Evolutionary conservation across 768 basidiomycete genomes (phyloP), one percentile per base, ranked within the genome.

Genomic region (Thelephora ganbajun): DNA sequence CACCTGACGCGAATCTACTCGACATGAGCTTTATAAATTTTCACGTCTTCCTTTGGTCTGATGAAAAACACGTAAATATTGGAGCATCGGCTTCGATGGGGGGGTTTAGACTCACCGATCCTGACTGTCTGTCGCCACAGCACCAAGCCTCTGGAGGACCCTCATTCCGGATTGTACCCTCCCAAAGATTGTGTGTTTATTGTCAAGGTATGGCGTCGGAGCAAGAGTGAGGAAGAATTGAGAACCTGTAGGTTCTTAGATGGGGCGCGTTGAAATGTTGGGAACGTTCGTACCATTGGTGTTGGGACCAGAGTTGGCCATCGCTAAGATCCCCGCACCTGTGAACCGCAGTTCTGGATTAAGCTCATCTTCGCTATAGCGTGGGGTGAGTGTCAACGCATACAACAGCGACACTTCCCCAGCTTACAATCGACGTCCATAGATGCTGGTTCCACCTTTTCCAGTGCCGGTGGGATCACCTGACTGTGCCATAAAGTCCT

Each of bases 401-500:
- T 30, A 51, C 16, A 44, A 33, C 1, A 39, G 41, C 14, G 11
- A 20, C 2, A 2, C 16, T 34, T n/a, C 22, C 12, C 4, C 16
- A 35, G 71, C 80, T 50, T 56, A 85, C 84, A 88, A 97, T 65
- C 82, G 88, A 59, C 80, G 83, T 39, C 86, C 89, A 56, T 86
- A 90, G 53, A 89, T 88, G 56, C 88, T 89, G 22, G 83, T 85
- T 35, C 88, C 87, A 33, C 94, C 93, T 57, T 87, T 69, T 22
- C 94, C 94, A 1, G 94, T 97, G 20, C 94, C 94, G 13, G 92
- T 94, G 11, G 93, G 94, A 61, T 94, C 92, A 36, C 93, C 94
- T 23, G 77, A 81, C 68, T 99, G 94, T 13, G 96, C 80, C 94
- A 97, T 97, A 59, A 97, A 97, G 60, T 93, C 92, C 83, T 93